Evolutionary conservation across 1,284 basidiomycete genomes (phyloP).

Genomic region (Microbotryum intermedium): DNA sequence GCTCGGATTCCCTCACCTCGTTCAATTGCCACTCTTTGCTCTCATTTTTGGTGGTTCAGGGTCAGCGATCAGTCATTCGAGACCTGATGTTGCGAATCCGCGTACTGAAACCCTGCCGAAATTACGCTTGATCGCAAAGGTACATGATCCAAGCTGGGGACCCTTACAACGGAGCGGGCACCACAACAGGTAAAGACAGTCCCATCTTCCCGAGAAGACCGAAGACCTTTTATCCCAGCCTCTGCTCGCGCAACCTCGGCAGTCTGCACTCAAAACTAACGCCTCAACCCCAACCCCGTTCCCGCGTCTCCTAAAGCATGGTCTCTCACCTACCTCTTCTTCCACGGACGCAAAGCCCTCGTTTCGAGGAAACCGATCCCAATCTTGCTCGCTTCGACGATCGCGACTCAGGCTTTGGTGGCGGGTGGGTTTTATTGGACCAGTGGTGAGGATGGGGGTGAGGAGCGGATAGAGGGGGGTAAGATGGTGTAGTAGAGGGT

Average conservation of each 20-base stretch:
- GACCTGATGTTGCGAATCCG: neutral
- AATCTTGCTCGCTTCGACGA: constrained; percentile 5
- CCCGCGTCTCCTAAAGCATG: constrained; percentile 12
- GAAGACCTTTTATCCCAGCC: neutral
- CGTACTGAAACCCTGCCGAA: neutral
- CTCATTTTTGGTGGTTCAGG: constrained; percentile 19
- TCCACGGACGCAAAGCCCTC: constrained; percentile 22
- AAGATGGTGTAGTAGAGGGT: too few relatives aligned
- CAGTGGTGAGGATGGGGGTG: too few relatives aligned
- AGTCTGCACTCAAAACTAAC: neutral
- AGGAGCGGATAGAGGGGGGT: too few relatives aligned
- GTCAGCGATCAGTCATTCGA: too few relatives aligned
- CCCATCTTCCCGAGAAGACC: neutral
- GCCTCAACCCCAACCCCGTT: neutral
- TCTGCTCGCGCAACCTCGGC: neutral
- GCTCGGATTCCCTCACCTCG: constrained; percentile 21
- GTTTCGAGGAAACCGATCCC: constrained; percentile 14
- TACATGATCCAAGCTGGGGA: constrained; percentile 28
- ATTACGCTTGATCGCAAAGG: constrained; percentile 1
- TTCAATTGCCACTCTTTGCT: constrained; percentile 26
- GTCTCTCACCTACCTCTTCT: constrained; percentile 28
- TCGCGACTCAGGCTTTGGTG: constrained; percentile 9
- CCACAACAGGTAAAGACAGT: constrained; percentile 27
- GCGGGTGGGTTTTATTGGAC: too few relatives aligned
- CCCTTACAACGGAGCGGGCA: constrained; percentile 24